phyloP scores from a whole-genome alignment of 805 yeast species.

The Clavispora carvajalis region DNA sequence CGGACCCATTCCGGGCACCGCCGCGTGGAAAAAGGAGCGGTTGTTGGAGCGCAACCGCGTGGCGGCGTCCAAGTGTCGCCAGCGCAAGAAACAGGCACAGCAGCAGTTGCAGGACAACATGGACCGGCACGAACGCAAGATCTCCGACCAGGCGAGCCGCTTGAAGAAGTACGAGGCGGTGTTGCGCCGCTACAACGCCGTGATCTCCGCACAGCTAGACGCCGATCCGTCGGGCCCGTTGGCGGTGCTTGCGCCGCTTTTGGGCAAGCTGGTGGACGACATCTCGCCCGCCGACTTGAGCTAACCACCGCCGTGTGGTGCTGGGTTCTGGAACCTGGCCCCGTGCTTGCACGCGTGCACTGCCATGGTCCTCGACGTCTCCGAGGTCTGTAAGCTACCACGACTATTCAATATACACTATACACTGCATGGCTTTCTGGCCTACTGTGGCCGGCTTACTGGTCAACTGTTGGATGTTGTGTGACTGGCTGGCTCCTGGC shows the following conservation, averaged over 20 bases:
- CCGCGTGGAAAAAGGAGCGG: conserved; percentile 64
- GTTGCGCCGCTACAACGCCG: conserved; percentile 16
- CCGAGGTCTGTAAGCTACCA: no score
- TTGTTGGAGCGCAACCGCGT: conserved; percentile 56
- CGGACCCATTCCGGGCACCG: conserved; percentile 58
- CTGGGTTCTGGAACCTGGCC: neutral
- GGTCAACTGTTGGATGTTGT: no score
- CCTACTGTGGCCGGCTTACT: no score
- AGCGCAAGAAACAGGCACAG: conserved; percentile 64
- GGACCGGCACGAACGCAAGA: conserved; percentile 42
- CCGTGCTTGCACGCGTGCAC: no score
- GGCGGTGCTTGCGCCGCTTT: conserved; percentile 9
- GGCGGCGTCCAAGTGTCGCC: conserved; percentile 69
- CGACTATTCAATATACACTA: no score
- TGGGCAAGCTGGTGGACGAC: conserved; percentile 5
- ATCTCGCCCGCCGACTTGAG: neutral
- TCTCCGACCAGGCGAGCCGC: conserved; percentile 21
- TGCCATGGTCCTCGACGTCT: no score
- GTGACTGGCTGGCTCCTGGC: no score
- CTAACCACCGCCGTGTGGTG: neutral
- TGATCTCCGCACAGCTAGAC: conserved; percentile 14
- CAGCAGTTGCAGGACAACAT: conserved; percentile 59
- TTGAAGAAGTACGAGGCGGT: conserved; percentile 20
- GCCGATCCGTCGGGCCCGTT: conserved; percentile 7
- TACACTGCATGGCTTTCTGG: no score